Conservation (phyloP, 805 yeast species). For the Cyberlindnera euphorbiae region DNA sequence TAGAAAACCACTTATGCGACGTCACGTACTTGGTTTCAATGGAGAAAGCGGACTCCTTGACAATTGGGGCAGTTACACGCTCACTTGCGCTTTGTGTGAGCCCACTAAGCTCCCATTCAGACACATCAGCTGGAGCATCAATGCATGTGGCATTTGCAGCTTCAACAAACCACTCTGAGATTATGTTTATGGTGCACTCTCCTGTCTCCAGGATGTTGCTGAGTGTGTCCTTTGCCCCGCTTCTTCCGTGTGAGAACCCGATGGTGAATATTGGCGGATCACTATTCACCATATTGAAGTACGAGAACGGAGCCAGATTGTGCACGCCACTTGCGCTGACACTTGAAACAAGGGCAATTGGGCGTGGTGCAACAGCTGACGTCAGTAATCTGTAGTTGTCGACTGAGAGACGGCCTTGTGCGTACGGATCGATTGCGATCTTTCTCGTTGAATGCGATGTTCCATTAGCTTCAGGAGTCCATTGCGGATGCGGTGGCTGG, state of each 20-base stretch:
- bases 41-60: slow-evolving; percentile 57
- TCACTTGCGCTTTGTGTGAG: slow-evolving; percentile 42
- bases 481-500: slow-evolving; percentile 9
- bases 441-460: slow-evolving; percentile 25
- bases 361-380: slow-evolving; percentile 55
- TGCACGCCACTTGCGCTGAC: slow-evolving; percentile 35
- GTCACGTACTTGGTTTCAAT: slow-evolving; percentile 48
- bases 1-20: slow-evolving; percentile 41
- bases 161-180: slow-evolving; percentile 60
- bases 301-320: slow-evolving; percentile 62
- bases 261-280: slow-evolving; percentile 58
- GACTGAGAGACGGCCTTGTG: slow-evolving; percentile 23
- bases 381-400: slow-evolving; percentile 45
- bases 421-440: slow-evolving; percentile 39
- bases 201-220: slow-evolving; percentile 43
- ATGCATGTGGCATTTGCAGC: slow-evolving; percentile 52
- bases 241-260: slow-evolving; percentile 38
- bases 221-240: slow-evolving; percentile 43
- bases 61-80: slow-evolving; percentile 49
- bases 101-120: slow-evolving; percentile 55
- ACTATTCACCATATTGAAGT: slow-evolving; percentile 39
- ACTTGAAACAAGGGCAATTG: slow-evolving; percentile 55
- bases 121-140: slow-evolving; percentile 43
- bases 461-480: slow-evolving; percentile 6
- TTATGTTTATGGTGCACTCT: slow-evolving; percentile 52